Percentiles rank a stretch among this genome's conserved stretches.
Evolutionary conservation across 345 rosid species (phyloP).

Genomic region (Arabis hirsuta): DNA sequence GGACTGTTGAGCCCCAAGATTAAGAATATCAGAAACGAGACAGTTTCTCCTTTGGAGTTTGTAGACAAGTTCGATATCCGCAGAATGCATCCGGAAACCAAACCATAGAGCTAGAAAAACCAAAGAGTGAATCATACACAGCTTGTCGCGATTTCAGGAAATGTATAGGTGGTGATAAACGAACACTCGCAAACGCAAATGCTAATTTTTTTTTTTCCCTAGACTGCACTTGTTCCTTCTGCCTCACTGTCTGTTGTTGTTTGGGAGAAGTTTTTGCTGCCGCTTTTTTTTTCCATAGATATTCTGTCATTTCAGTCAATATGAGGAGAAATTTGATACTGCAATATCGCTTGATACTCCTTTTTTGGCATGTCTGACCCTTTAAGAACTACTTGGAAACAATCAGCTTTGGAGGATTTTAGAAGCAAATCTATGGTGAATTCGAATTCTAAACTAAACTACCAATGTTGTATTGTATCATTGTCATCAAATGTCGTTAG

Average conservation of each 20-base stretch:
- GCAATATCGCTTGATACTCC: constrained; percentile 15
- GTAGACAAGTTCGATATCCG: constrained; percentile 84
- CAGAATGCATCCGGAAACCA: constrained; percentile 44
- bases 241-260: constrained; percentile 10
- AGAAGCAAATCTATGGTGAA: no score
- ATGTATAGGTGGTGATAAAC: constrained; percentile 9
- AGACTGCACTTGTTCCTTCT: constrained; percentile 9
- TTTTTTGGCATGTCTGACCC: not conserved
- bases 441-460: no score
- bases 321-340: constrained; percentile 8
- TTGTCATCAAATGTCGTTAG: no score
- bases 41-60: constrained; percentile 62
- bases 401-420: not conserved
- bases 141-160: not conserved
- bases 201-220: not conserved
- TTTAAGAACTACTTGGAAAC: not conserved
- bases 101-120: constrained; percentile 45
- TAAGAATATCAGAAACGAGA: constrained; percentile 84
- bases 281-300: constrained; percentile 3
- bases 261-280: not conserved
- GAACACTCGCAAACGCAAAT: constrained; percentile 1
- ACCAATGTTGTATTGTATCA: no score
- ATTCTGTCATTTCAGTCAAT: not conserved
- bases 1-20: constrained; percentile 91
- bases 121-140: constrained; percentile 8